Evolutionary conservation across 2,329 filamentous ascomycete species (phyloP).

Genomic region (Chrysoporthe puriensis): DNA sequence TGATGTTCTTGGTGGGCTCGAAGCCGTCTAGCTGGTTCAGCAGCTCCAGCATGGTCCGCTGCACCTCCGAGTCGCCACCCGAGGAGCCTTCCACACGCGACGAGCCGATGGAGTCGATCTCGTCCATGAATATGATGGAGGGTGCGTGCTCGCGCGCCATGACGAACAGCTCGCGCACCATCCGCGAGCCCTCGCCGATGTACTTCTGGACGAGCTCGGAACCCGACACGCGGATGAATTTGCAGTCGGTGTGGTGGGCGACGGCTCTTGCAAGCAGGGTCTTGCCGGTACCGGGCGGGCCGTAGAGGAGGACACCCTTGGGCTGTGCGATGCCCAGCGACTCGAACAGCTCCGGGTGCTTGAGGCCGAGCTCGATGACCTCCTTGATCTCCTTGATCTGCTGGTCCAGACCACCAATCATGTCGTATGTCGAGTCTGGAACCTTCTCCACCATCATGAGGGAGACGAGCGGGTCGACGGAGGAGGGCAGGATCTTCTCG

Average conservation of each 20-base stretch:
- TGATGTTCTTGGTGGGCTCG: slow-evolving; percentile 99
- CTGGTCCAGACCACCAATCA: slow-evolving; percentile 98
- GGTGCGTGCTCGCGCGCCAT: slow-evolving; percentile 98
- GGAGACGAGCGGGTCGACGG: slow-evolving; percentile 95
- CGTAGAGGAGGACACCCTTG: slow-evolving; percentile 95
- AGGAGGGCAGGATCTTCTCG: slow-evolving; percentile 97
- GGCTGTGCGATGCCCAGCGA: slow-evolving; percentile 98
- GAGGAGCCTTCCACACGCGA: slow-evolving; percentile 95
- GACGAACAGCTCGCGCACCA: slow-evolving; percentile 98
- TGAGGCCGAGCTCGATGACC: slow-evolving; percentile 96
- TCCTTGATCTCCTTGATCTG: slow-evolving; percentile 99
- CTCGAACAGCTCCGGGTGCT: slow-evolving; percentile 98
- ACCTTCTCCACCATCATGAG: slow-evolving; percentile 99
- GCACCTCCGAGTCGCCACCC: slow-evolving; percentile 95
- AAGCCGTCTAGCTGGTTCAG: slow-evolving; percentile 98
- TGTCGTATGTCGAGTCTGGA: slow-evolving; percentile 98
- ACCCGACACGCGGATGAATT: slow-evolving; percentile 96
- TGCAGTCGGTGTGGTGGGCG: slow-evolving; percentile 97
- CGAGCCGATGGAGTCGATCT: slow-evolving; percentile 98
- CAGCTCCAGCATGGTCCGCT: slow-evolving; percentile 97
- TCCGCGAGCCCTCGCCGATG: slow-evolving; percentile 95
- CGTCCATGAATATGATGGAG: slow-evolving; percentile 99
- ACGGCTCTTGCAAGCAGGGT: slow-evolving; percentile 93
- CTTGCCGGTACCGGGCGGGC: slow-evolving; percentile 95
- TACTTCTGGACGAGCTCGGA: slow-evolving; percentile 99